Percentiles rank a stretch among this genome's conserved stretches.
These are phyloP conservation scores for Bryoerythrophyllum caledonicum DNA, from an alignment of 225 moss, liverwort and hornwort genomes.

Conservation along the genomic window DNA sequence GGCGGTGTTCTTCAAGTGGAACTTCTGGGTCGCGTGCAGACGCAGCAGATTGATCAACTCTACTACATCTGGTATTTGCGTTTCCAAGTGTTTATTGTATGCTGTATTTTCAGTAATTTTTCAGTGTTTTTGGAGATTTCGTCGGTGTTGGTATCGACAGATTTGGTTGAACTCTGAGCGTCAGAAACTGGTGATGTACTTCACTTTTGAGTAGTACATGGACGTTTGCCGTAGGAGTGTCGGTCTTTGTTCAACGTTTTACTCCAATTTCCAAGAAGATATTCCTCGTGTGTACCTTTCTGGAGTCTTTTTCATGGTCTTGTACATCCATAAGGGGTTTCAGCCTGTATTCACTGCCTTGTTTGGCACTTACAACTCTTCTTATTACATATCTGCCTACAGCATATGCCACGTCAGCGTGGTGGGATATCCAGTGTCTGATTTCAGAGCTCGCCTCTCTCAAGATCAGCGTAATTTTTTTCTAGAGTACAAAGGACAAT, in stretches of 20 bases:
- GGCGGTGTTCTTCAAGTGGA: constrained; percentile 84
- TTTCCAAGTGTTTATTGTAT: constrained; percentile 6
- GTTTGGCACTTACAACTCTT: background rate
- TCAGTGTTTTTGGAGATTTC: background rate
- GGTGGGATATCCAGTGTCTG: constrained; percentile 48
- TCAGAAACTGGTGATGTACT: background rate
- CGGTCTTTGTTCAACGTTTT: background rate
- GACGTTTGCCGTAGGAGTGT: too few species aligned
- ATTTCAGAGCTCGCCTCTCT: constrained; percentile 39
- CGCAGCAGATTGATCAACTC: constrained; percentile 70
- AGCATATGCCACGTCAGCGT: constrained; percentile 70
- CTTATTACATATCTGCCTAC: too few species aligned
- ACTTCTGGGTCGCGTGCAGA: constrained; percentile 72
- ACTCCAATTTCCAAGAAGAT: too few species aligned
- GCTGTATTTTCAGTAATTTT: constrained; percentile 3
- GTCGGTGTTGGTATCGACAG: background rate
- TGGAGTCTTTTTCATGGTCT: background rate
- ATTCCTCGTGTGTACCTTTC: background rate
- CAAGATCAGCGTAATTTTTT: constrained; percentile 45
- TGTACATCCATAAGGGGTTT: background rate
- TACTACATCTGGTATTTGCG: constrained; percentile 76
- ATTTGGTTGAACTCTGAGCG: background rate
- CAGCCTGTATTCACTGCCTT: background rate
- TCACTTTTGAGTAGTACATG: background rate
- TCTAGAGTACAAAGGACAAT: constrained; percentile 47